Percentiles rank a stretch among this genome's conserved stretches.
phyloP scores from a whole-genome alignment of 495 filamentous ascomycete genomes.

The Margaritispora aquatica region DNA sequence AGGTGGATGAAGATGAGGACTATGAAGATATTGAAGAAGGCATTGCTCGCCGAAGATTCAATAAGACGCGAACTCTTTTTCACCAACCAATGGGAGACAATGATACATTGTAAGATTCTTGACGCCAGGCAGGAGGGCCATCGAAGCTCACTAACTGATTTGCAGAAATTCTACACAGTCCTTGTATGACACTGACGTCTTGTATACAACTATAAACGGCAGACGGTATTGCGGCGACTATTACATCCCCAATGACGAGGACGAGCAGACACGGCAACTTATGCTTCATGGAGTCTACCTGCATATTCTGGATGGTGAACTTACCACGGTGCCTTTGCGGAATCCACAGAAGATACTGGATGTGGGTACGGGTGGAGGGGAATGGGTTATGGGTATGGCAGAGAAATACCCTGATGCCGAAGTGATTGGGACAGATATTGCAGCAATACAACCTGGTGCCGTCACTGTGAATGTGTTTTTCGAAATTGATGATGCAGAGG shows the following conservation, averaged over 20 bases:
- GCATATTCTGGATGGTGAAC: constrained; percentile 49
- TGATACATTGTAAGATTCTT: constrained; percentile 37
- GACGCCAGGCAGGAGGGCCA: not conserved
- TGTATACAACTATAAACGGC: constrained; percentile 54
- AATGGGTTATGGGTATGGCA: constrained; percentile 71
- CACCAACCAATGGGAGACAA: constrained; percentile 25
- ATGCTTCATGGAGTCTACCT: constrained; percentile 62
- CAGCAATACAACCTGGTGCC: constrained; percentile 44
- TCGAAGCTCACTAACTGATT: not conserved
- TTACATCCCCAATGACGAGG: constrained; percentile 71
- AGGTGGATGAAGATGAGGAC: constrained; percentile 4
- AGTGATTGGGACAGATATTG: constrained; percentile 60
- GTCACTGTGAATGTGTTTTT: constrained; percentile 62
- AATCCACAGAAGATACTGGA: constrained; percentile 55
- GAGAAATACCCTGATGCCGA: constrained; percentile 54
- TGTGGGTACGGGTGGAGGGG: constrained; percentile 62
- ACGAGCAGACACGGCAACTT: constrained; percentile 64
- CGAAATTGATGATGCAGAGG: constrained; percentile 62
- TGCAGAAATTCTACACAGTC: constrained; percentile 53
- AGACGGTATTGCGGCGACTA: constrained; percentile 64
- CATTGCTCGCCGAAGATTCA: not conserved
- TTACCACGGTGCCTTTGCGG: constrained; percentile 51
- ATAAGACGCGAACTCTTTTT: constrained; percentile 8
- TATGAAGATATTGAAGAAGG: constrained; percentile 9
- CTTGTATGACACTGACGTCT: constrained; percentile 47